Evolutionary conservation across 2,329 filamentous ascomycete genomes (phyloP).

Genomic region (Esteya vermicola): DNA sequence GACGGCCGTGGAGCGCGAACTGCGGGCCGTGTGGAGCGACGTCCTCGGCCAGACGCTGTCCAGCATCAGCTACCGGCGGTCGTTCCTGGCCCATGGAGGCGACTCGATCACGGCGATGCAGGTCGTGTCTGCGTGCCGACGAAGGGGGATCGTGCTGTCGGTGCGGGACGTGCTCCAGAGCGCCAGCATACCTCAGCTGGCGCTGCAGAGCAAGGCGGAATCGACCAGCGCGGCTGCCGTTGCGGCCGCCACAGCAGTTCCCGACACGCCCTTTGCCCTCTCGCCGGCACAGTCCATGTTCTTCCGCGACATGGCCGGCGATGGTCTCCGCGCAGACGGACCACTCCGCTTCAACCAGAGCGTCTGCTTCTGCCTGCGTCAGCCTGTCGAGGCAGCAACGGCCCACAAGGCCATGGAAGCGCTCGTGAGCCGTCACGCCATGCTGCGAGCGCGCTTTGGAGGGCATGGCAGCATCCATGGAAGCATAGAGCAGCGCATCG

Average conservation of each 20-base stretch:
- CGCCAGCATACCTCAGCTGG: too few relatives aligned
- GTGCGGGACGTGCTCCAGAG: too few relatives aligned
- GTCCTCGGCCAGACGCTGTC: constrained; percentile 12
- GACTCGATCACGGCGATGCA: background rate
- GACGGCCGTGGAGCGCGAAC: too few relatives aligned
- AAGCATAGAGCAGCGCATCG: constrained; percentile 21
- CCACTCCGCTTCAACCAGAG: constrained; percentile 37
- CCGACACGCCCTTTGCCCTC: constrained; percentile 23
- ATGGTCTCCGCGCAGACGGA: constrained; percentile 16
- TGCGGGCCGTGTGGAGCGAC: too few relatives aligned
- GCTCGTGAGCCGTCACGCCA: constrained; percentile 20
- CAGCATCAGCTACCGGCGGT: background rate
- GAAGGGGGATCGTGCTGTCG: too few relatives aligned
- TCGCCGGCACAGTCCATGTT: constrained; percentile 41
- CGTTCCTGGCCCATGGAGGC: too few relatives aligned
- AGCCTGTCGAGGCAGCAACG: constrained; percentile 21
- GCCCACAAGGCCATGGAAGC: constrained; percentile 21
- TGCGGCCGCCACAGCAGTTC: too few relatives aligned
- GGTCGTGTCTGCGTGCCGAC: constrained; percentile 11
- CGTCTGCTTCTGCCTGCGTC: constrained; percentile 31
- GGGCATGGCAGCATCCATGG: too few relatives aligned
- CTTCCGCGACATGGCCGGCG: constrained; percentile 4
- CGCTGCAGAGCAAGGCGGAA: too few relatives aligned
- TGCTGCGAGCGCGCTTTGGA: background rate
- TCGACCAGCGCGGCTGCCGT: too few relatives aligned